Evolutionary conservation across 352 stramenopile species (phyloP).

Genomic region (Phytophthora chlamydospora): DNA sequence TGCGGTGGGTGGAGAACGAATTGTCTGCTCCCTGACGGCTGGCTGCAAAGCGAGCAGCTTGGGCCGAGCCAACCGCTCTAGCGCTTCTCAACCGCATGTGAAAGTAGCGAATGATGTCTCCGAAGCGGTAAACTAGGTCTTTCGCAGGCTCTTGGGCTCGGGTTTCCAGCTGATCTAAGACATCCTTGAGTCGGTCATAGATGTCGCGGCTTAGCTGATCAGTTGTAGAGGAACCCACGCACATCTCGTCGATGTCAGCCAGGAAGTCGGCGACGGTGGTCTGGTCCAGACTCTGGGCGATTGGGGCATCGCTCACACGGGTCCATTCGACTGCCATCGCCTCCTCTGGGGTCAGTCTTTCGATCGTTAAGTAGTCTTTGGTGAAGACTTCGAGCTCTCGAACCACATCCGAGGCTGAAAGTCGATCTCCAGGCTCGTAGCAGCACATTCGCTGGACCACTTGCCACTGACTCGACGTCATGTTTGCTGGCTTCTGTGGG

Average conservation of each 20-base stretch:
- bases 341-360: neutral
- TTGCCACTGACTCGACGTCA: conserved; percentile 1
- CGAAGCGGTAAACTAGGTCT: neutral
- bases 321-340: neutral
- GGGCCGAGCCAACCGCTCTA: neutral
- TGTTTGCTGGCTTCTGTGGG: neutral
- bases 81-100: neutral
- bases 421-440: conserved; percentile 5
- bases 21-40: conserved; percentile 15
- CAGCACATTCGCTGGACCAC: conserved; percentile 20
- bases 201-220: conserved; percentile 13
- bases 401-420: conserved; percentile 4
- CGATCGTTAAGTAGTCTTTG: neutral
- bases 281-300: neutral
- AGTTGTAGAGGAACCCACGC: neutral
- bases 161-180: conserved; percentile 12
- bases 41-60: conserved; percentile 8
- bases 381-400: conserved; percentile 16
- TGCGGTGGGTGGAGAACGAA: conserved; percentile 7
- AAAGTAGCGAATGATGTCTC: conserved; percentile 12
- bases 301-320: neutral
- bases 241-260: conserved; percentile 7
- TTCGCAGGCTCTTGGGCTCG: neutral
- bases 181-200: conserved; percentile 11
- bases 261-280: neutral